A percentile compares a stretch with the other conserved stretches of the same genome.
phyloP scores from a whole-genome alignment of 2,329 filamentous ascomycete species.

The Verticillium albo-atrum region DNA sequence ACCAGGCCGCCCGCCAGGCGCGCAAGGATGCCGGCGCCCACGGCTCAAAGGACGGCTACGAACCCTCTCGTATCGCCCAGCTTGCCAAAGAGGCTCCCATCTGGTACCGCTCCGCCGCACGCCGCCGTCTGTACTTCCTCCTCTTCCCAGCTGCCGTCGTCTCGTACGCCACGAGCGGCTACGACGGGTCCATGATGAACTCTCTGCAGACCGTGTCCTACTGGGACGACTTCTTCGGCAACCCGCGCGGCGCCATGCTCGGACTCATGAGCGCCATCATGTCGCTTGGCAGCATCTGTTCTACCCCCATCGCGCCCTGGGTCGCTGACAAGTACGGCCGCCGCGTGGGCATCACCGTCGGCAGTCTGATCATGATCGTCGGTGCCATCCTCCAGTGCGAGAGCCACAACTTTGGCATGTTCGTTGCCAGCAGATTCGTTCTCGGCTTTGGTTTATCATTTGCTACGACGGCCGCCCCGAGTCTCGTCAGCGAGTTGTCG shows the following conservation, averaged over 20 bases:
- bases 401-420: slow-evolving; percentile 36
- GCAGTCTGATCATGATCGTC: slow-evolving; percentile 24
- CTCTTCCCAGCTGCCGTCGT: slow-evolving; percentile 28
- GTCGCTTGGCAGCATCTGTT: slow-evolving; percentile 40
- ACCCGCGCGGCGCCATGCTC: slow-evolving; percentile 23
- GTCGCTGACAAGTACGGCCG: slow-evolving; percentile 25
- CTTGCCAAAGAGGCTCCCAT: slow-evolving; percentile 17
- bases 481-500: slow-evolving; percentile 46
- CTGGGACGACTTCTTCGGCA: slow-evolving; percentile 35
- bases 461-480: slow-evolving; percentile 45
- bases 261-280: slow-evolving; percentile 36
- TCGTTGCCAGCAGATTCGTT: slow-evolving; percentile 46
- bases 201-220: slow-evolving; percentile 36
- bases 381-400: slow-evolving; percentile 26
- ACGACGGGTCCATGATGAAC: slow-evolving; percentile 47
- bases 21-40: slow-evolving; percentile 10
- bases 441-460: slow-evolving; percentile 51
- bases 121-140: slow-evolving; percentile 23
- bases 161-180: slow-evolving; percentile 38
- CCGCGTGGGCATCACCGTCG: slow-evolving; percentile 23
- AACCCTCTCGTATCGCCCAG: slow-evolving; percentile 22
- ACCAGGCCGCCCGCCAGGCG: slow-evolving; percentile 15
- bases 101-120: slow-evolving; percentile 25
- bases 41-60: slow-evolving; percentile 7
- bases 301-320: slow-evolving; percentile 22